A percentile compares a stretch with the other conserved stretches of the same genome.
These are phyloP conservation scores for Aurantiochytrium sp. DNA, from an alignment of 108 stramenopile species.

Conservation along the genomic window DNA sequence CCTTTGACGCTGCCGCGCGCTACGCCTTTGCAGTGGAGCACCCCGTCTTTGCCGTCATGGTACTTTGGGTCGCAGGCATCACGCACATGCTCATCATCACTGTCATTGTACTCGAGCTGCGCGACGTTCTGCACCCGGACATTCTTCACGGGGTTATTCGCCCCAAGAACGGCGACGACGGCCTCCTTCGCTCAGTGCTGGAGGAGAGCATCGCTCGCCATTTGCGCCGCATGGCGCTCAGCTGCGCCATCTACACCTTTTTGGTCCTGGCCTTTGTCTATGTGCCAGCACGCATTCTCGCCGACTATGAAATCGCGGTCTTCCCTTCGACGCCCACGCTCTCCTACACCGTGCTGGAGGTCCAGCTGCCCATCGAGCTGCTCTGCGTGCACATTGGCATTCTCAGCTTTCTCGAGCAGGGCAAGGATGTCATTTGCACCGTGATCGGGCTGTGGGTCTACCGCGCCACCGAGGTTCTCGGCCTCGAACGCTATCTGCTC, in stretches of 20 bases:
- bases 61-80: slow-evolving; percentile 23
- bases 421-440: not conserved
- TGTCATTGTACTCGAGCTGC: not conserved
- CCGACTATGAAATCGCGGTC: too few relatives aligned
- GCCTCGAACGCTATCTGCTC: not conserved
- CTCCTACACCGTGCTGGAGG: not conserved
- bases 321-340: not conserved
- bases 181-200: not conserved
- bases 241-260: slow-evolving; percentile 22
- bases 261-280: slow-evolving; percentile 8
- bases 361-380: not conserved
- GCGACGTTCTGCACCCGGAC: slow-evolving; percentile 11
- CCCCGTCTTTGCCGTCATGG: slow-evolving; percentile 30
- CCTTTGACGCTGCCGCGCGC: not conserved
- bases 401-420: not conserved
- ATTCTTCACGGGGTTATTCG: slow-evolving; percentile 21
- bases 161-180: not conserved
- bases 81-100: slow-evolving; percentile 22
- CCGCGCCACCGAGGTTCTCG: not conserved
- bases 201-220: not conserved
- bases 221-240: slow-evolving; percentile 4
- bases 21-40: not conserved
- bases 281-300: not conserved
- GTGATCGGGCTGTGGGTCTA: not conserved
- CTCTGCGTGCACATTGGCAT: slow-evolving; percentile 10